These are phyloP conservation scores for Lactuca sativa DNA, from an alignment of 129 eudicot species.

Conservation along the genomic window DNA sequence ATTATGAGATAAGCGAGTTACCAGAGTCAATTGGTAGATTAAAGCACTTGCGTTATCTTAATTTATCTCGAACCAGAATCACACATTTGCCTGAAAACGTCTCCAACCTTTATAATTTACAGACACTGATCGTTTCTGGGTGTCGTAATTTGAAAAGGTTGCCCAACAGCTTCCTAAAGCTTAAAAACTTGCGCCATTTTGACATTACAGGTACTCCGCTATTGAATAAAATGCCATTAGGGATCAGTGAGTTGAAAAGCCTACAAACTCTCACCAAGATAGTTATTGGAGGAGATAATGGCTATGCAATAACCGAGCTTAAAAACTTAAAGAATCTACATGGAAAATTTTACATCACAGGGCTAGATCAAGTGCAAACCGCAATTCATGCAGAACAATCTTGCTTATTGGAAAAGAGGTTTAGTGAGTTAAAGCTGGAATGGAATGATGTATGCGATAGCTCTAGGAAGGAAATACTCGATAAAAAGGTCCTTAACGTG, in stretches of 20 bases:
- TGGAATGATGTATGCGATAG: constrained; percentile 22
- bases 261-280: constrained; percentile 32
- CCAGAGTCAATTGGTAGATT: no score
- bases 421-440: neutral
- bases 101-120: no score
- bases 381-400: constrained; percentile 36
- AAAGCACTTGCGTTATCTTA: no score
- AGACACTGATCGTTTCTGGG: neutral
- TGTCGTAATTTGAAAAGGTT: constrained; percentile 22
- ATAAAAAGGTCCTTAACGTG: neutral
- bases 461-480: neutral
- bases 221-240: constrained; percentile 23
- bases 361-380: constrained; percentile 28
- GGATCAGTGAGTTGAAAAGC: constrained; percentile 20
- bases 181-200: no score
- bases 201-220: no score
- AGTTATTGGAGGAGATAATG: constrained; percentile 17
- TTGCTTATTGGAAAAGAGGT: constrained; percentile 23
- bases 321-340: constrained; percentile 7
- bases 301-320: neutral
- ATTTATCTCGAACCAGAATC: no score
- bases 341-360: constrained; percentile 27
- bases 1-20: no score
- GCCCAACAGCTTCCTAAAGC: constrained; percentile 4
- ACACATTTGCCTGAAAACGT: no score